Conservation (phyloP, 2,329 filamentous ascomycete genomes). For the Blastomyces gilchristii region DNA sequence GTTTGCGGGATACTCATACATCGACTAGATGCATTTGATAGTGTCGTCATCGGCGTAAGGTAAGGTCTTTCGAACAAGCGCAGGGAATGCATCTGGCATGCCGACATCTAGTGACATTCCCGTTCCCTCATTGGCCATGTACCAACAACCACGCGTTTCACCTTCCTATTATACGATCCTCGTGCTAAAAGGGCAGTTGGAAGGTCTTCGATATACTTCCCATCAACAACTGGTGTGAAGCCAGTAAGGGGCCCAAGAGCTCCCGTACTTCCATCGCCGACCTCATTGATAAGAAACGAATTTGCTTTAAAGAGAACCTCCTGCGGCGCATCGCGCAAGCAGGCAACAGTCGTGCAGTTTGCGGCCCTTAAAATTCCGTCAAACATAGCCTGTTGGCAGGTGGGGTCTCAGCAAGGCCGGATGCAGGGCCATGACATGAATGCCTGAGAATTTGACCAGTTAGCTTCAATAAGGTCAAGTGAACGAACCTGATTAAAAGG, state of each 20-base stretch:
- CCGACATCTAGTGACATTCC: not conserved
- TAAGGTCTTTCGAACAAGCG: slow-evolving; percentile 10
- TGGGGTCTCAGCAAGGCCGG: slow-evolving; percentile 8
- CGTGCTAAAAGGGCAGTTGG: not conserved
- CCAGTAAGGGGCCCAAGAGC: slow-evolving; percentile 9
- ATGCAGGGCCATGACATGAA: slow-evolving; percentile 13
- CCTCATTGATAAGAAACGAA: slow-evolving; percentile 10
- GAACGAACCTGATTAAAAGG: slow-evolving; percentile 4
- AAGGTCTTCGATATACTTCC: slow-evolving; percentile 10
- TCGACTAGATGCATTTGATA: slow-evolving; percentile 9
- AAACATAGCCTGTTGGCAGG: slow-evolving; percentile 8
- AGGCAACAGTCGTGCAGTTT: slow-evolving; percentile 11
- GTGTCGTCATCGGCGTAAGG: slow-evolving; percentile 9
- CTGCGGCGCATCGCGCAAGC: slow-evolving; percentile 7
- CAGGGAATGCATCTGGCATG: slow-evolving; percentile 13
- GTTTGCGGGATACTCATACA: slow-evolving; percentile 11
- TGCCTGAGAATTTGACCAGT: slow-evolving; percentile 1
- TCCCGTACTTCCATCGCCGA: slow-evolving; percentile 3
- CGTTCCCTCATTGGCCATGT: slow-evolving; percentile 11
- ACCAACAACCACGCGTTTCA: slow-evolving; percentile 6
- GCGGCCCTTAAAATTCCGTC: slow-evolving; percentile 10
- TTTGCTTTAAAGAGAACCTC: slow-evolving; percentile 12
- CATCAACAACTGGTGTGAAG: slow-evolving; percentile 13
- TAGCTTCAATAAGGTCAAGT: not conserved
- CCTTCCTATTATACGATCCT: slow-evolving; percentile 5